Evolutionary conservation across 192 early-diverging fungal genomes (phyloP), one percentile per base, ranked within the genome.

Genomic region (Rhizophagus sp.): DNA sequence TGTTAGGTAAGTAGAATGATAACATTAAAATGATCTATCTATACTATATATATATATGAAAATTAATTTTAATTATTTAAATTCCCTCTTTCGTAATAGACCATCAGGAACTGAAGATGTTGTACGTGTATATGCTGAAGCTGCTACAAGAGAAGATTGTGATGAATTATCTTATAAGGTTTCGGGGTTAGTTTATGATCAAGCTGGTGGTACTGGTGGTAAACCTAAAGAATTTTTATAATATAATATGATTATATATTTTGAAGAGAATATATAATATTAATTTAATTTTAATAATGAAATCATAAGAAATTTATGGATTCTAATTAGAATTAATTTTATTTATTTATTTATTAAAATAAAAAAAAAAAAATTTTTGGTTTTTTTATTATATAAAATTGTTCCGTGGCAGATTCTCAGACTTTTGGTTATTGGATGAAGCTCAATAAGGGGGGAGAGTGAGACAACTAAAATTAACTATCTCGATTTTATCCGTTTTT

Each of bases 51-150:
- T 30, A 1, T 30, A 1, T 30, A 1, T 30, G 5, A 6, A 39
- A 11, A 71, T 44, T 10, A n/a, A 71, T 71, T 70, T 71, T 71
- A 71, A 41, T 36, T 22, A 7, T 3, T 27, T 74, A 30, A 57
- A 61, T 34, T 61, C 15, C 9, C 24, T 73, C 8, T 57, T 30
- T 84, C 25, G 47, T 9, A 72, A 36, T 77, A 93, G 93, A 75
- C 96, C 98, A 24, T 98, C 96, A 15, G 98, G 98, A 44, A 99
- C 98, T 33, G 98, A 99, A 84, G 98, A 99, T 82, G 95, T 97
- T 13, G 98, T 99, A 24, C 94, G 98, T 68, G 97, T 99, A 17
- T 99, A 99, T 82, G 97, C 98, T 47, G 98, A 99, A 86, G 98
- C 98, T 25, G 95, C 94, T 50, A 97, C 97, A 1, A 91, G 93